Evolutionary conservation across 352 stramenopile species (phyloP).

Genomic region (Globisporangium recalcitrans): DNA sequence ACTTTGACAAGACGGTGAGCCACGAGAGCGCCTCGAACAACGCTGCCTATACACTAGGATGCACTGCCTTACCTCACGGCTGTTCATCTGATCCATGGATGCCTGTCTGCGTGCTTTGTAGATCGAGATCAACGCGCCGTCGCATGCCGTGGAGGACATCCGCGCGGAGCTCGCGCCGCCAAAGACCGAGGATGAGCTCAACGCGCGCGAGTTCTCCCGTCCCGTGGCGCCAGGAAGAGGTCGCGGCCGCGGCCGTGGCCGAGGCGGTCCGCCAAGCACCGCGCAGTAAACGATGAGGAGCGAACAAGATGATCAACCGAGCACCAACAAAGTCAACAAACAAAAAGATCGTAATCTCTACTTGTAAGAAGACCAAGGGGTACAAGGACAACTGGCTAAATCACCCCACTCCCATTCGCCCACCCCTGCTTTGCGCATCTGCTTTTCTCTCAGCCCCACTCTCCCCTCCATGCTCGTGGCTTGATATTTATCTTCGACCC

Average conservation of each 20-base stretch:
- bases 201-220: conserved; percentile 68
- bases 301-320: neutral
- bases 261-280: conserved; percentile 21
- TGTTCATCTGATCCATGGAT: no score
- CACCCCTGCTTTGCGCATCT: neutral
- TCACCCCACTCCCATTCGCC: neutral
- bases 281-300: conserved; percentile 2
- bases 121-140: conserved; percentile 73
- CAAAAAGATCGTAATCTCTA: conserved; percentile 3
- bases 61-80: no score
- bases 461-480: no score
- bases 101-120: no score
- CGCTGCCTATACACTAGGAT: no score
- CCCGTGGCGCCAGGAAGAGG: conserved; percentile 55
- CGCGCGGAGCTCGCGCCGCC: conserved; percentile 43
- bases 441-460: neutral
- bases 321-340: neutral
- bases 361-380: neutral
- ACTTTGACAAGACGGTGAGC: conserved; percentile 63
- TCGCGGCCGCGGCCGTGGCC: conserved; percentile 52
- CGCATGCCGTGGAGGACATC: conserved; percentile 59
- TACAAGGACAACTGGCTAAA: neutral
- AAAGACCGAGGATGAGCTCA: conserved; percentile 59
- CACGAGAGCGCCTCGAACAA: no score
- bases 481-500: conserved; percentile 61